A percentile compares a stretch with the other conserved stretches of the same genome.
These are phyloP conservation scores for Linnemannia exigua DNA, from an alignment of 192 early-diverging fungal species.

Conservation along the genomic window DNA sequence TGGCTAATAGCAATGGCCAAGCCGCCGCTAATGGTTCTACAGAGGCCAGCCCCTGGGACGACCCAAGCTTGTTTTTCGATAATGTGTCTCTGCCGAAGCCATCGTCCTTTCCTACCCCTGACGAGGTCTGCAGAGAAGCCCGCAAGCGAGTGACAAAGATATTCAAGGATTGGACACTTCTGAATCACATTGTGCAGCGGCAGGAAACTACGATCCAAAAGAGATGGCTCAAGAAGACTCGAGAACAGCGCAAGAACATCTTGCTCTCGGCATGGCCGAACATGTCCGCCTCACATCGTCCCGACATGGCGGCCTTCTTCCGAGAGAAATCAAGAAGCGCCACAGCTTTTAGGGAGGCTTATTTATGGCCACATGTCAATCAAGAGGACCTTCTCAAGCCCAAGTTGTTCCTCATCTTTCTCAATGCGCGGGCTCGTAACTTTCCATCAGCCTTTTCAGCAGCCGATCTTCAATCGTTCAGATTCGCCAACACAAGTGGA, in stretches of 20 bases:
- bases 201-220: conserved; percentile 36
- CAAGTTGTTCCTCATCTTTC: conserved; percentile 41
- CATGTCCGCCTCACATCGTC: conserved; percentile 39
- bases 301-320: conserved; percentile 36
- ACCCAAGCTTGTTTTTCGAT: conserved; percentile 1
- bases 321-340: conserved; percentile 8
- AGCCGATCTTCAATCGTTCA: conserved; percentile 34
- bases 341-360: conserved; percentile 6
- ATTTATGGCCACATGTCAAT: conserved; percentile 45
- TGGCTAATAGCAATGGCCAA: not conserved
- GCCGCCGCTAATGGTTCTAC: not conserved
- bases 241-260: conserved; percentile 30
- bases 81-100: conserved; percentile 19
- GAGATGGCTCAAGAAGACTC: conserved; percentile 39
- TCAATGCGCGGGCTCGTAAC: conserved; percentile 41
- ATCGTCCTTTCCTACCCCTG: conserved; percentile 27
- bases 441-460: conserved; percentile 41
- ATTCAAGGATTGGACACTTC: conserved; percentile 37
- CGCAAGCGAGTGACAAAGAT: conserved; percentile 24
- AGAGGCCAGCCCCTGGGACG: not conserved
- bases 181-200: conserved; percentile 39
- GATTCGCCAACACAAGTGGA: conserved; percentile 25
- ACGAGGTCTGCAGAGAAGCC: conserved; percentile 23
- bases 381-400: conserved; percentile 51
- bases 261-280: conserved; percentile 37